phyloP scores from a whole-genome alignment of 352 stramenopile species.

The Pythium brachiatum region DNA sequence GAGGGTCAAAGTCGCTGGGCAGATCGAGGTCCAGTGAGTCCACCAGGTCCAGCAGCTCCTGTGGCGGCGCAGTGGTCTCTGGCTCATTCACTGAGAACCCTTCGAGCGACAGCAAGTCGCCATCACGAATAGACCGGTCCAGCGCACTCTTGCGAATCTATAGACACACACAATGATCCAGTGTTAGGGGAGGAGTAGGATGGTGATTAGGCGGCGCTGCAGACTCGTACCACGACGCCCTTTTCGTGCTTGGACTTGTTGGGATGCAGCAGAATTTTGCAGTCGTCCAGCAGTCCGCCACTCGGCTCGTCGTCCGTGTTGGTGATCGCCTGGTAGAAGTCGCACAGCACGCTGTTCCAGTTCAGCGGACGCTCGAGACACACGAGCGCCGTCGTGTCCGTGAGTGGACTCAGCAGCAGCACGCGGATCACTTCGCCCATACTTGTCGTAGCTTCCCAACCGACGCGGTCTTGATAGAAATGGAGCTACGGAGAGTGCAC shows the following conservation, averaged over 20 bases:
- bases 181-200: too few species aligned
- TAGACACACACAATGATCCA: not conserved
- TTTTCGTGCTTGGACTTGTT: constrained; percentile 84
- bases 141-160: constrained; percentile 69
- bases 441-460: not conserved
- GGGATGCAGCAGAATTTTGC: constrained; percentile 73
- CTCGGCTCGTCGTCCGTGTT: constrained; percentile 78
- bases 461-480: not conserved
- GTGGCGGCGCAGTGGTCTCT: constrained; percentile 45
- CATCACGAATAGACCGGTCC: constrained; percentile 79
- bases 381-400: constrained; percentile 66
- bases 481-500: not conserved
- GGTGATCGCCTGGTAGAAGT: constrained; percentile 83
- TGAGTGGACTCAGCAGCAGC: constrained; percentile 73
- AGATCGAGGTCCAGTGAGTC: constrained; percentile 67
- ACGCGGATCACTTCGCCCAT: constrained; percentile 83
- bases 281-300: constrained; percentile 52
- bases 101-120: constrained; percentile 71
- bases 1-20: constrained; percentile 35
- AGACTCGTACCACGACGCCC: constrained; percentile 52
- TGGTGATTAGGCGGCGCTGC: too few species aligned
- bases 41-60: constrained; percentile 67
- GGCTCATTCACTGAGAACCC: constrained; percentile 37
- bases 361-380: constrained; percentile 77
- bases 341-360: constrained; percentile 67